These are phyloP conservation scores for Guadua angustifolia DNA, from an alignment of 176 grass and related monocot genomes.

Conservation along the genomic window DNA sequence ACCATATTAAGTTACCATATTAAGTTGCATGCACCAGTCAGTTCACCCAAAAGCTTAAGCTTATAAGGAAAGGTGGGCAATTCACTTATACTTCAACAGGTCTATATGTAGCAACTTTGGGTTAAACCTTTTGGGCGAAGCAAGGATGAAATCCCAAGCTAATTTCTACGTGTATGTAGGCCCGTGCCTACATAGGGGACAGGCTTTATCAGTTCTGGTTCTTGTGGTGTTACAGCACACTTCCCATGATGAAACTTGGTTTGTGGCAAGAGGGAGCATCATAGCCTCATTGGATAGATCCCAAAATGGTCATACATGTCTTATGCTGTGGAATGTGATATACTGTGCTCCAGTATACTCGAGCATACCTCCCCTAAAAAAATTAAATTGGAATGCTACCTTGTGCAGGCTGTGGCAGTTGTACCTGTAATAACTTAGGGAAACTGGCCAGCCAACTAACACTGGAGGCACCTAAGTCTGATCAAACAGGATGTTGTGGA, in stretches of 20 bases:
- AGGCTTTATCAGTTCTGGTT: constrained; percentile 3
- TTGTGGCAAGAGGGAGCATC: background rate
- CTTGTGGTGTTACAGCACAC: constrained; percentile 1
- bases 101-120: background rate
- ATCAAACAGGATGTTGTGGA: constrained; percentile 84
- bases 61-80: no score
- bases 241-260: background rate
- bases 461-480: constrained; percentile 48
- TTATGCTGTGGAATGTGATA: background rate
- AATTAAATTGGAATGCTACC: constrained; percentile 40
- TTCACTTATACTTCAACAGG: no score
- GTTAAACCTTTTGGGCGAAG: background rate
- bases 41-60: no score
- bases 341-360: background rate
- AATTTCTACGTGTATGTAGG: background rate
- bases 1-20: no score
- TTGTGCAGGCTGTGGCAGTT: constrained; percentile 52
- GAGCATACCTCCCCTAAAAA: background rate
- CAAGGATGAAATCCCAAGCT: background rate
- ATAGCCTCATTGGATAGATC: constrained; percentile 8
- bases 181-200: background rate
- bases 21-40: no score
- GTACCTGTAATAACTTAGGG: constrained; percentile 36
- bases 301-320: background rate
- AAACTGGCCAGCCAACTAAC: constrained; percentile 48